A percentile compares a stretch with the other conserved stretches of the same genome.
Evolutionary conservation across 768 basidiomycete species (phyloP).

Genomic region (Coprinellus micaceus): DNA sequence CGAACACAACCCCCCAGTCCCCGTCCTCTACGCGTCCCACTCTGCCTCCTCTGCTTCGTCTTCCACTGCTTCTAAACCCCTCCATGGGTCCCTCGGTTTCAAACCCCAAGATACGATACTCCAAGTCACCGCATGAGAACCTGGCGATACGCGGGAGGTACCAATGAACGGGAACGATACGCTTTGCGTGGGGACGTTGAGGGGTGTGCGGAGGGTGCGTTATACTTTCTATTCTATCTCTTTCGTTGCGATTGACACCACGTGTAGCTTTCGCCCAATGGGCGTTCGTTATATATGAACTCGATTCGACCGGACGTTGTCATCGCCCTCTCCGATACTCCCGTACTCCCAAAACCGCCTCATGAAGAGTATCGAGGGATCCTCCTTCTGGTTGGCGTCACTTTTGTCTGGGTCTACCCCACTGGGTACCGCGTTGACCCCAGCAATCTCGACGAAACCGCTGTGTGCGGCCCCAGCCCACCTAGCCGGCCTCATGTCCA

Average conservation of each 20-base stretch:
- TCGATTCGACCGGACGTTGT: conserved; percentile 65
- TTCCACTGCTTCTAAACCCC: conserved; percentile 26
- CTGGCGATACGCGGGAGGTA: conserved; percentile 59
- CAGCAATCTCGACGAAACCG: conserved; percentile 31
- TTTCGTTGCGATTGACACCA: too few species aligned
- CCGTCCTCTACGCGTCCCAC: conserved; percentile 50
- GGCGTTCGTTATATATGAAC: conserved; percentile 54
- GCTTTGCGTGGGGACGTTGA: conserved; percentile 53
- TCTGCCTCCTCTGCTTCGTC: conserved; percentile 11
- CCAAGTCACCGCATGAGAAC: conserved; percentile 63
- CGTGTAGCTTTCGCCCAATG: conserved; percentile 30
- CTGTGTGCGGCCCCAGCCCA: conserved; percentile 55
- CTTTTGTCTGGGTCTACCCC: conserved; percentile 9
- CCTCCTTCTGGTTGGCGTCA: conserved; percentile 60
- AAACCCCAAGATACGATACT: conserved; percentile 44
- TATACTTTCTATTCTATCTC: background rate
- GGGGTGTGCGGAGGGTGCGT: conserved; percentile 70
- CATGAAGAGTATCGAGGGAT: conserved; percentile 72
- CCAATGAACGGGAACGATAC: conserved; percentile 65
- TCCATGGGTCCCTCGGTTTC: conserved; percentile 69
- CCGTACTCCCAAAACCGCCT: conserved; percentile 76
- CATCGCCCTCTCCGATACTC: conserved; percentile 62
- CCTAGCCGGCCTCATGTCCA: conserved; percentile 59
- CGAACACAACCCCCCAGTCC: conserved; percentile 63
- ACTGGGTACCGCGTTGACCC: conserved; percentile 5